A percentile compares a stretch with the other conserved stretches of the same genome.
These are phyloP conservation scores for Phanerodontia chrysosporium DNA, from an alignment of 768 basidiomycete species.

Conservation along the genomic window DNA sequence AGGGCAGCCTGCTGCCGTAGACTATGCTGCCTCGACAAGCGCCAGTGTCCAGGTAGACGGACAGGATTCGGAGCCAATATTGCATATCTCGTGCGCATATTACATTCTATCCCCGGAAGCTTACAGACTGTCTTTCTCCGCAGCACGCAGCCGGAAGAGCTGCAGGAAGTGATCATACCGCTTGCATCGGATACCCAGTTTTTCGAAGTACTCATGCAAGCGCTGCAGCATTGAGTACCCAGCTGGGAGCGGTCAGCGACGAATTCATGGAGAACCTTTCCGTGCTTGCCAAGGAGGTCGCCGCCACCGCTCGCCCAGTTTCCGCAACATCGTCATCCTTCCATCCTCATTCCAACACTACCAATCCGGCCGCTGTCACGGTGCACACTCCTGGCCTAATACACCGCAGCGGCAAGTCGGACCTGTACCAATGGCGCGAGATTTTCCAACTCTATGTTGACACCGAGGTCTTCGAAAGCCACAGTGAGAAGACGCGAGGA, in stretches of 20 bases:
- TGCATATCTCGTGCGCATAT: constrained; percentile 3
- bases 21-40: not conserved
- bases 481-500: constrained; percentile 58
- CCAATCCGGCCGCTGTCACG: constrained; percentile 21
- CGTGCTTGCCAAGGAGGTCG: constrained; percentile 41
- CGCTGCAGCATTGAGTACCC: constrained; percentile 51
- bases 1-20: not conserved
- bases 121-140: not conserved
- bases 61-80: not conserved
- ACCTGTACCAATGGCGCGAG: constrained; percentile 86
- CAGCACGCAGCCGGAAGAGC: not conserved
- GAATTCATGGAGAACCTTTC: constrained; percentile 45
- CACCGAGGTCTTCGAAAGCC: constrained; percentile 77
- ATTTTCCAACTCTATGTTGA: constrained; percentile 88
- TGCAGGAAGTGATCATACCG: constrained; percentile 64
- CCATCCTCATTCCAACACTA: constrained; percentile 27
- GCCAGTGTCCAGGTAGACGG: too few relatives aligned
- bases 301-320: constrained; percentile 28
- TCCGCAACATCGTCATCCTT: constrained; percentile 30
- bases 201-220: constrained; percentile 65
- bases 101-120: not conserved
- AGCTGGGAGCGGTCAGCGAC: constrained; percentile 48
- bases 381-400: constrained; percentile 15
- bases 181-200: constrained; percentile 79
- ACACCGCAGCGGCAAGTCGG: constrained; percentile 32